Base-by-base conservation (phyloP, 441 rosid genomes). In the Adansonia rubrostipa region DNA sequence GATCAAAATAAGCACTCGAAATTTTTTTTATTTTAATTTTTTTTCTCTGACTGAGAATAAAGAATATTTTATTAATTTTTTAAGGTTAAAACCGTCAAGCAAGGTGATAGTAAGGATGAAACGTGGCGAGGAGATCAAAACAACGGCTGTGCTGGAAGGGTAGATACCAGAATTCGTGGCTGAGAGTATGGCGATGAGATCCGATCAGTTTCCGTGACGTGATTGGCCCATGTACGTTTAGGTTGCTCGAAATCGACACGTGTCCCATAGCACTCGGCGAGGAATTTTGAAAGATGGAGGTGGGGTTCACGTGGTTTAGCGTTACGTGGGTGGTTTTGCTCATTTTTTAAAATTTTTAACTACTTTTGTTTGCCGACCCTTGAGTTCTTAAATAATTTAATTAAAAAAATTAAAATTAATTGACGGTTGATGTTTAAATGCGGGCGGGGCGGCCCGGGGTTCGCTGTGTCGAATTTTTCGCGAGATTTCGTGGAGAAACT, bases 131-230 rank as follows among this genome's bases (percentile, higher is more conserved):
- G 28, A 77, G 90, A 88, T 88, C 90, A 79, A 81, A 74, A 79
- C 82, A 62, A 76, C 71, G 56, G 82, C 77, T 24, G 20, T 28
- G 75, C 15, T 22, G 9, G 56, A 80, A 83, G 50, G 85, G 78
- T 78, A 65, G 88, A 86, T 82, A 86, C 87, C 95, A 84, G 84
- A 89, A 89, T 83, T 92, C 86, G 95, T 94, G 98, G 97, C 88
- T 86, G 89, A 89, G 95, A 89, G 84, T 62, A 45, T 71, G 77
- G 75, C 56, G 80, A 80, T 83, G 84, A 81, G 92, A 90, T 90
- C 91, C 95, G 89, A 93, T 94, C 98, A 89, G 83, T 92, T 89
- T 84, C 90, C 14, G 53, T 14, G 17, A 54, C 28, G 4, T 71
- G 42, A 89, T 88, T 92, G 91, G 98, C 87, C 91, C 96, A 91